Evolutionary conservation across 2,329 filamentous ascomycete genomes (phyloP).

Genomic region (Berkeleyomyces rouxiae): DNA sequence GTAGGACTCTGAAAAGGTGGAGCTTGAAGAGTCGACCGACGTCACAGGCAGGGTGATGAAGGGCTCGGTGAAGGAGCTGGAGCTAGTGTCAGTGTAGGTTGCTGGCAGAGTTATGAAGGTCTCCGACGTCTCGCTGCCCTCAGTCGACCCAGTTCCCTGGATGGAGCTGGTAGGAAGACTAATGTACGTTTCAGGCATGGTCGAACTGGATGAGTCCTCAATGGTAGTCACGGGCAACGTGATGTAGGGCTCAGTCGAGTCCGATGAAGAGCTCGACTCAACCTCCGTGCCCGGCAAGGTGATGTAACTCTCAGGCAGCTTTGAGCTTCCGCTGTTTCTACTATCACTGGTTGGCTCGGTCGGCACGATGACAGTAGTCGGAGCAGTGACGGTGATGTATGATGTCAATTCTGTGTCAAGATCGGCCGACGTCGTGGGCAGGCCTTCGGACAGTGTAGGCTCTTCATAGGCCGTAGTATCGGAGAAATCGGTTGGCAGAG

Average conservation of each 20-base stretch:
- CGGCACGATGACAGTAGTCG: slow-evolving; percentile 17
- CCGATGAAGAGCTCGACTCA: background rate
- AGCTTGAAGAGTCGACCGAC: background rate
- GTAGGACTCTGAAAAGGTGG: background rate
- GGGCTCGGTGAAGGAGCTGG: background rate
- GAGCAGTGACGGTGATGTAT: slow-evolving; percentile 17
- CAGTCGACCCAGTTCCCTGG: too few species aligned
- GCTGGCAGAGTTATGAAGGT: background rate
- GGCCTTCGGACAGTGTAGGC: background rate
- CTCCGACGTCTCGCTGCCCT: background rate
- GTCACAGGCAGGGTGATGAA: background rate
- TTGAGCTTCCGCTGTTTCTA: background rate
- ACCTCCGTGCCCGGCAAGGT: background rate
- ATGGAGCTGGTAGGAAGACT: too few species aligned
- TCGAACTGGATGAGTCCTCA: background rate
- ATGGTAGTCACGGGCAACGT: background rate
- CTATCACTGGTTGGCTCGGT: background rate
- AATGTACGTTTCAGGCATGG: too few species aligned
- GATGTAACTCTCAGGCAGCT: background rate
- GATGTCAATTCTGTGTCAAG: background rate
- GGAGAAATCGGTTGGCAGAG: background rate
- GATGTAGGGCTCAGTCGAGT: background rate
- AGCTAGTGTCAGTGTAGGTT: background rate
- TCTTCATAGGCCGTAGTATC: background rate
- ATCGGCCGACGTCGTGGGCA: background rate